Conservation (phyloP, 2,329 filamentous ascomycete species). For the Alternaria novae-zelandiae region DNA sequence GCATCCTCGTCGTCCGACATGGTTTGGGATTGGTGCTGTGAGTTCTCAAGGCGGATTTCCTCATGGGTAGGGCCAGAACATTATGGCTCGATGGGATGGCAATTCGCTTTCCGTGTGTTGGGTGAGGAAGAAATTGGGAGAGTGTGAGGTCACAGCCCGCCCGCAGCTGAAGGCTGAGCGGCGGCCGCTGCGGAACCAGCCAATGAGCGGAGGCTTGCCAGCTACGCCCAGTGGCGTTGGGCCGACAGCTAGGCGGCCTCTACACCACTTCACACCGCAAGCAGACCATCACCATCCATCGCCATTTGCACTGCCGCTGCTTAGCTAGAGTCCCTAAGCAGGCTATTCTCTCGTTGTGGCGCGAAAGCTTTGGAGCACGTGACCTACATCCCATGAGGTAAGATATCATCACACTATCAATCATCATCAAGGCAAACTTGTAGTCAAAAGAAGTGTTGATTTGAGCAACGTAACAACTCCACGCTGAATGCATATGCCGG, state of each 20-base stretch:
- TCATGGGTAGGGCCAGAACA: conserved; percentile 61
- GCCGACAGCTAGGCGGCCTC: background rate
- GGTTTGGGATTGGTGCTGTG: conserved; percentile 8
- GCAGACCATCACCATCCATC: background rate
- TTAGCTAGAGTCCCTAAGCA: background rate
- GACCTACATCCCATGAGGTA: background rate
- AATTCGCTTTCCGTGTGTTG: conserved; percentile 17
- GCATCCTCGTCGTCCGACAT: conserved; percentile 44
- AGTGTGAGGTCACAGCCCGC: conserved; percentile 16
- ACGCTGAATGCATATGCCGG: conserved; percentile 11
- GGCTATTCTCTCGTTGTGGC: background rate
- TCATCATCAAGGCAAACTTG: background rate
- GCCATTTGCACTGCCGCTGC: background rate
- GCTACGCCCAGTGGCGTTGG: conserved; percentile 4
- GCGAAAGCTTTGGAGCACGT: background rate
- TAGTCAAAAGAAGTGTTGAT: background rate
- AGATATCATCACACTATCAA: background rate
- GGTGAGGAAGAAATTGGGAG: background rate
- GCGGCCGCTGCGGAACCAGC: background rate
- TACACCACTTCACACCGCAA: background rate
- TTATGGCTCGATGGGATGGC: conserved; percentile 32
- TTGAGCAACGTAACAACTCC: conserved; percentile 6
- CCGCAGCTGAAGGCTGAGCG: conserved; percentile 3
- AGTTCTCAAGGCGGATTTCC: conserved; percentile 26
- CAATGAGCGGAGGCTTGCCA: conserved; percentile 3